Base-by-base conservation (phyloP, 2,329 filamentous ascomycete genomes). In the Botryotinia globosa region DNA sequence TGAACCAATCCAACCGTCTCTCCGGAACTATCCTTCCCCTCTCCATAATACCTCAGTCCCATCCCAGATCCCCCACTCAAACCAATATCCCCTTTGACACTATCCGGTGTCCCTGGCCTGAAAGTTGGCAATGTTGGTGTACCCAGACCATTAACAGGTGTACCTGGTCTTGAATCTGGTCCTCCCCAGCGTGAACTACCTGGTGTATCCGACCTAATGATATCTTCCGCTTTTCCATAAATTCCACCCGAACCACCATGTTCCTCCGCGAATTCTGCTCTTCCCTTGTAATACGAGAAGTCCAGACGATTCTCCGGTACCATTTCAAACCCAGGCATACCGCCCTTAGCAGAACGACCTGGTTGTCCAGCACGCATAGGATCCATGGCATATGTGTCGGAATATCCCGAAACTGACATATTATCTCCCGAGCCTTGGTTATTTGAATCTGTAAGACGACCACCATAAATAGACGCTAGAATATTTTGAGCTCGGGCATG, bases 251-350 rank as follows among this genome's bases (percentile, higher is more conserved):
- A 92, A 8, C 92, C 94, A n/a, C 94, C 94, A 76, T 94, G 92
- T 71, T 96, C 93, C 18, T 94, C 91, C 1, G 90, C 90, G 82
- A 98, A 98, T 77, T 98, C 95, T 1, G 92, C 88, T 4, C 94
- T 88, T 81, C 97, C 91, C 83, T 97, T 98, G 86, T 91, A 98
- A 83, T 94, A 95, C 74, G 94, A 74, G 82, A 98, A 98, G 77
- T 98, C 95, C 3, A 92, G 88, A 1, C 94, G 87, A 81, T 97
- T 91, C 82, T 98, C 95, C 0, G 92, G 90, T 0, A 98, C 94
- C 73, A 97, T 90, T 82, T 98, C 95, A 81, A 98, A 98, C 0
- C 94, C 93, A 0, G 91, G 89, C 8, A 92, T 78, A 1, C 59
- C 74, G 16, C 58, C 67, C 42, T 71, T 63, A 1, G 75, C 74